A percentile compares a stretch with the other conserved stretches of the same genome.
phyloP scores from a whole-genome alignment of 306 rosid genomes.

The Inga laurina region DNA sequence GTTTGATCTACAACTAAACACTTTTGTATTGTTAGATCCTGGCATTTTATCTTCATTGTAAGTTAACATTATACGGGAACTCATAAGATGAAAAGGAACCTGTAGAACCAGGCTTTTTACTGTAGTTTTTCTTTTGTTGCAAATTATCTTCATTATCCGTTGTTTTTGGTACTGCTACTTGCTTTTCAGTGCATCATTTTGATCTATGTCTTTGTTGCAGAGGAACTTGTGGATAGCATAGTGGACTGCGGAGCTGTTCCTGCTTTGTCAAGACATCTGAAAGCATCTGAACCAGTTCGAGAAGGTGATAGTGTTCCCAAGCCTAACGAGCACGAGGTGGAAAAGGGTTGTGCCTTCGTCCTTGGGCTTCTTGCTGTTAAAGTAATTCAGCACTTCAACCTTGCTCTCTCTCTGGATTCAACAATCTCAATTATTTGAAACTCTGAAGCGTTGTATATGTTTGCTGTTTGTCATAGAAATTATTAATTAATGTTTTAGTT shows the following conservation, averaged over 20 bases:
- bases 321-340: conserved; percentile 38
- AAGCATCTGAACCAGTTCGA: background rate
- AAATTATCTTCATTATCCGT: background rate
- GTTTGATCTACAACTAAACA: conserved; percentile 20
- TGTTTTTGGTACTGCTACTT: background rate
- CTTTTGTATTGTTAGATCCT: conserved; percentile 22
- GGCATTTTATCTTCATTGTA: background rate
- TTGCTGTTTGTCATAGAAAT: background rate
- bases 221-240: conserved; percentile 39
- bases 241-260: conserved; percentile 47
- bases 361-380: conserved; percentile 57
- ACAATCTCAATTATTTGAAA: background rate
- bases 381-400: conserved; percentile 35
- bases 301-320: background rate
- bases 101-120: too few relatives aligned
- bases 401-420: background rate
- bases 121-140: too few relatives aligned
- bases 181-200: background rate
- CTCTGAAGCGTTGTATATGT: background rate
- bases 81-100: too few relatives aligned
- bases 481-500: background rate
- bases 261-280: conserved; percentile 46
- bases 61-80: background rate
- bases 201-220: conserved; percentile 32
- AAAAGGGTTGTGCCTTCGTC: conserved; percentile 40